Evolutionary conservation across 306 rosid species (phyloP), one percentile per base, ranked within the genome.

Genomic region (Dryas drummondii): DNA sequence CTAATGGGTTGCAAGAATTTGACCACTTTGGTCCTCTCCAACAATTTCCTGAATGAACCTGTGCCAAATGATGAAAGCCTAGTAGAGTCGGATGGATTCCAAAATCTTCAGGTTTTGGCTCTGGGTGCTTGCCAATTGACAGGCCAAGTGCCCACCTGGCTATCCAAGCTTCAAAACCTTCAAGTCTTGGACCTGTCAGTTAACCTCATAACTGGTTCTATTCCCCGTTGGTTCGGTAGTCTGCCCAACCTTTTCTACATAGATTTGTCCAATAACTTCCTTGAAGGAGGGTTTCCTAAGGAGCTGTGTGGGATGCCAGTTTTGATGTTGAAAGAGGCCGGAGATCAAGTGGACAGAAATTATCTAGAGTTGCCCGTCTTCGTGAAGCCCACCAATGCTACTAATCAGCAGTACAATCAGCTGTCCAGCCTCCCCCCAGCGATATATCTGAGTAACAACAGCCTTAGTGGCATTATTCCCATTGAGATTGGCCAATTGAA

Each of bases 321-420:
- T 56, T 84, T 94, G 72, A 72, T 80, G 26, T 81, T 90, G 8
- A 86, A 81, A 66, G 64, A 76, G 83, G 83, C 80, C 56, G 70
- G 83, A 71, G 86, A 86, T 74, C 58, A 74, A 46, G 78, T 81
- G 27, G 79, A 81, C 78, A 81, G 78, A 83, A 74, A 86, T 82
- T 86, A 87, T 75, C 80, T 91, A 81, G 94, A 89, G 83, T 79
- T 94, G 82, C 98, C 98, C 0, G 94, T 94, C 58, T 94, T 94
- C 81, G 92, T 89, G 46, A 82, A 65, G 74, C 94, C 96, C 12
- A 80, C 72, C 61, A 89, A 90, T 81, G 94, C 88, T 52, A 79
- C 89, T 57, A 40, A 60, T 66, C 82, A 83, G 89, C 98, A 93
- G 82, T 91, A 93, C 77, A 91, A 90, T 82, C 97, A 87, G 79